A percentile compares a stretch with the other conserved stretches of the same genome.
phyloP scores from a whole-genome alignment of 495 filamentous ascomycete species.

The Hypoxylon fragiforme region DNA sequence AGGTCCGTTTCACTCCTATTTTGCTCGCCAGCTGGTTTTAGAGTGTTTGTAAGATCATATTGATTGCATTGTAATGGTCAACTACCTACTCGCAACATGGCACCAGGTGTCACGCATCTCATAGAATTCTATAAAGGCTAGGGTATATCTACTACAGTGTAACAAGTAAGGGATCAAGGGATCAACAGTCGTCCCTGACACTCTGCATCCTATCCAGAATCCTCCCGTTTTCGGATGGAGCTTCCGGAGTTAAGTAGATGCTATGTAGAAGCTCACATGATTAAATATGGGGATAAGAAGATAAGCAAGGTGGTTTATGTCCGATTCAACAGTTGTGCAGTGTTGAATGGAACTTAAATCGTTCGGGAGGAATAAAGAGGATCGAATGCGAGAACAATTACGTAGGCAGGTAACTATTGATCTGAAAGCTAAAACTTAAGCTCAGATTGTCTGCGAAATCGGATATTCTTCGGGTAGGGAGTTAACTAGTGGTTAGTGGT shows the following conservation, averaged over 20 bases:
- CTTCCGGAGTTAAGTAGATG: conserved; percentile 7
- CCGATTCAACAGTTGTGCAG: neutral
- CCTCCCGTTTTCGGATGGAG: neutral
- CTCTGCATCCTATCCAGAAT: conserved; percentile 11
- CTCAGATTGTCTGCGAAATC: conserved; percentile 1
- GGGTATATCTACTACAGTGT: too few species aligned
- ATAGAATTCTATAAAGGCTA: neutral
- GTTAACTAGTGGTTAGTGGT: neutral
- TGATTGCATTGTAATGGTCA: too few species aligned
- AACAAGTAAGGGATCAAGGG: too few species aligned
- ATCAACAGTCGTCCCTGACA: too few species aligned
- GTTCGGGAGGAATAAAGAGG: neutral
- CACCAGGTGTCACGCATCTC: too few species aligned
- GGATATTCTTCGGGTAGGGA: neutral
- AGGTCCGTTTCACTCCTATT: too few species aligned
- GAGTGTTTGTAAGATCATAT: too few species aligned
- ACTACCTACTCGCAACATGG: too few species aligned
- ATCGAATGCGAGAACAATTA: neutral
- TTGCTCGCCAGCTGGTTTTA: too few species aligned
- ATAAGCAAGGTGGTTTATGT: neutral
- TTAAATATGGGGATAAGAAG: conserved; percentile 2
- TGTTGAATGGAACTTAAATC: neutral
- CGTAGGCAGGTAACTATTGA: neutral
- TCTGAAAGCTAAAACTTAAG: neutral
- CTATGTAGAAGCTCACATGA: neutral